These are phyloP conservation scores for Suillus plorans DNA, from an alignment of 768 basidiomycete species.

Conservation along the genomic window DNA sequence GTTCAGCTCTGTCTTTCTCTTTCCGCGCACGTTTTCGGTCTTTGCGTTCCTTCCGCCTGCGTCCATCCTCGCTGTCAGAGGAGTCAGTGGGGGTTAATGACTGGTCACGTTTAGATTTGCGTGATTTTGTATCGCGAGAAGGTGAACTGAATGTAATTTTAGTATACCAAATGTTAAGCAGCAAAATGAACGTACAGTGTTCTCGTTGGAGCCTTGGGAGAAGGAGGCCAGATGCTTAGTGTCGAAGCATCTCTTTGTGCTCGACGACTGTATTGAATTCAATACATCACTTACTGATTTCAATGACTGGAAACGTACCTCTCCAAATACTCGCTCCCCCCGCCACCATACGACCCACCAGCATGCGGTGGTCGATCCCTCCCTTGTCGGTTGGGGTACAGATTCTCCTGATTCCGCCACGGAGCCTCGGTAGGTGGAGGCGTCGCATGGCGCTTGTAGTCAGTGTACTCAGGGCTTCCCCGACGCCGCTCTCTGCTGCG, in stretches of 20 bases:
- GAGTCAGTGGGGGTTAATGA: constrained; percentile 44
- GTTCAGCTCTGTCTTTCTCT: constrained; percentile 45
- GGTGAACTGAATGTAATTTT: constrained; percentile 47
- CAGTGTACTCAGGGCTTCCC: constrained; percentile 60
- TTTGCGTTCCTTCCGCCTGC: constrained; percentile 56
- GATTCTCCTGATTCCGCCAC: constrained; percentile 51
- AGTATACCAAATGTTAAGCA: neutral
- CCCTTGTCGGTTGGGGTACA: constrained; percentile 49
- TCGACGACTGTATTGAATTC: constrained; percentile 54
- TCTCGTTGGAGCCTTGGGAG: constrained; percentile 68
- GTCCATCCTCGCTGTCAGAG: constrained; percentile 55
- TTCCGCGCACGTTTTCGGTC: constrained; percentile 56
- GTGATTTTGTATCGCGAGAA: constrained; percentile 49
- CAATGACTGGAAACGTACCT: constrained; percentile 43
- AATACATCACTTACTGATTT: neutral
- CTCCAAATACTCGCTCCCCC: constrained; percentile 57
- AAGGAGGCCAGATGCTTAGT: constrained; percentile 77
- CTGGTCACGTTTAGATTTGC: constrained; percentile 58
- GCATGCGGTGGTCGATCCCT: constrained; percentile 30
- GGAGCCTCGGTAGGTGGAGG: constrained; percentile 38
- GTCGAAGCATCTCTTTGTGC: constrained; percentile 58
- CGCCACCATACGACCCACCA: constrained; percentile 32
- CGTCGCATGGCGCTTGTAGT: constrained; percentile 49
- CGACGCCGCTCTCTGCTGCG: constrained; percentile 33
- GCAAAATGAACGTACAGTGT: constrained; percentile 42